A percentile compares a stretch with the other conserved stretches of the same genome.
Evolutionary conservation across 106 monocot genomes (phyloP).

Genomic region (Xerophyta viscosa): DNA sequence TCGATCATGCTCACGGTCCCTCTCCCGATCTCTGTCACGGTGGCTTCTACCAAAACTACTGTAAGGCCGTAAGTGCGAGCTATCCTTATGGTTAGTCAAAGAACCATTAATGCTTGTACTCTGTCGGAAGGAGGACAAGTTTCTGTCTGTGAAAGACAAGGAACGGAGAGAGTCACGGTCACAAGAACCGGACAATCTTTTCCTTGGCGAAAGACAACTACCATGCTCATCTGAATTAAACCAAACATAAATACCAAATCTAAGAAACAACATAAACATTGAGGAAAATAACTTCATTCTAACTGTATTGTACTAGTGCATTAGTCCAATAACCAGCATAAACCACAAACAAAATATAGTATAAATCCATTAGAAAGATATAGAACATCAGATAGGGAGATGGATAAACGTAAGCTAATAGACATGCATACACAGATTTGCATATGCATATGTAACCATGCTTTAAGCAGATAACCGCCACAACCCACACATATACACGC

Average conservation of each 20-base stretch:
- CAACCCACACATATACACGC: no score
- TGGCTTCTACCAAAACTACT: constrained; percentile 54
- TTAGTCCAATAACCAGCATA: not conserved
- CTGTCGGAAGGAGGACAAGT: constrained; percentile 15
- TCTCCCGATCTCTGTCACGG: constrained; percentile 42
- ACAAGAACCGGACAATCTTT: constrained; percentile 18
- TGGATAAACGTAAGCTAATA: no score
- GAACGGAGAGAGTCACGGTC: constrained; percentile 25
- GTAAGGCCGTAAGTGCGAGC: constrained; percentile 23
- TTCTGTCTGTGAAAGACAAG: constrained; percentile 6
- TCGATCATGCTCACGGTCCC: constrained; percentile 27
- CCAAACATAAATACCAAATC: no score
- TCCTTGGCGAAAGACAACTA: constrained; percentile 22
- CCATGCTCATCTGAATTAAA: constrained; percentile 22
- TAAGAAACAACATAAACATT: no score
- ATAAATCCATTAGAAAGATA: no score
- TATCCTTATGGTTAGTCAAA: constrained; percentile 24
- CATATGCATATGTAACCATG: no score
- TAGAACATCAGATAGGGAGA: no score
- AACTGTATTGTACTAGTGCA: no score
- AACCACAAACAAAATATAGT: no score
- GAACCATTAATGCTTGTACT: constrained; percentile 36
- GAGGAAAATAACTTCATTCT: no score
- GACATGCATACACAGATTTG: no score
- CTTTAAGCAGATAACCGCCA: no score